Base-by-base conservation (phyloP, 805 yeast species). In the Spathaspora sp. region DNA sequence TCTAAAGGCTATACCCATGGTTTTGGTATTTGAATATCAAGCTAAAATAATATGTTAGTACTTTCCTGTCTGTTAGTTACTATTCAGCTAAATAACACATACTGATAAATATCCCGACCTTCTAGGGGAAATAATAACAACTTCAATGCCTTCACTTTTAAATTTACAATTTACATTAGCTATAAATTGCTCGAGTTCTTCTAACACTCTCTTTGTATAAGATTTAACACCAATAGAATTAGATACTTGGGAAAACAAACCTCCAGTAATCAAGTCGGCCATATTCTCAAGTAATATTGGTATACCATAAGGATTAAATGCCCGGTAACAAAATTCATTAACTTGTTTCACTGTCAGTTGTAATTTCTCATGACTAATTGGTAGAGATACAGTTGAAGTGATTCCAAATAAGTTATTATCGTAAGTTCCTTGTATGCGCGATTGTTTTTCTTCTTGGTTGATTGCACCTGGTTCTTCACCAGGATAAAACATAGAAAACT, bases 401-500 rank as follows among this genome's bases (percentile, higher is more conserved):
- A 59, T 59, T 0, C 89, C 89, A 63, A 72, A 86, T 35, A 66
- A 55, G 42, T 77, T 75, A 2, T 69, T 76, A 20, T 73, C 69
- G 50, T 63, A 64, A n/a, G 11, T 9, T 19, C 20, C 48, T 1
- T 9, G 7, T 10, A 10, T 54, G 47, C 0, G 83, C 84, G 8
- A 55, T 59, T 0, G 78, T 1, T 23, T 23, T 23, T 23, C 26
- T 23, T 49, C 55, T 17, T 52, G 53, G 5, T 47, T 47, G n/a
- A 53, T 49, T 0, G 88, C 88, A 2, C 85, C 89, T 2, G 84
- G 81, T 58, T 86, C 91, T 1, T 45, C 55, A 0, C 92, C 92
- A 0, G 91, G 91, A 0, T 76, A 55, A 8, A 54, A 62, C 0
- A 63, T 62, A 8, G 87, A 82, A 61, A 86, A 86, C 55, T 74